Conservation (phyloP, 1,284 basidiomycete genomes). For the Chondrostereum purpureum region DNA sequence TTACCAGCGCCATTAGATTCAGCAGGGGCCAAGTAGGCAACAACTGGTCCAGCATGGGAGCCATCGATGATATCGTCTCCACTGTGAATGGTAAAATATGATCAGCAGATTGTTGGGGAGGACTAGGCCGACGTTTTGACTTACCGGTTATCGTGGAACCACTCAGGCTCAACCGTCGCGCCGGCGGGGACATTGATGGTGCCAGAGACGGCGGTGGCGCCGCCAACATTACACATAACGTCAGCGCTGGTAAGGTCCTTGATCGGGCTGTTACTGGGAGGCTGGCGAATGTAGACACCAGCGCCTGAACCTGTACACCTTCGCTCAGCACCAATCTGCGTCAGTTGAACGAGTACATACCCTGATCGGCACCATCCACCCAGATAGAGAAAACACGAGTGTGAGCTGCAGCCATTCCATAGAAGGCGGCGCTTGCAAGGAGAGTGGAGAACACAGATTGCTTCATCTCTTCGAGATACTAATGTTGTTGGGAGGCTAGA, state of each 20-base stretch:
- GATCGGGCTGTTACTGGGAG: slow-evolving; percentile 24
- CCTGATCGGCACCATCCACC: slow-evolving; percentile 27
- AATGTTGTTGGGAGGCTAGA: too few relatives aligned
- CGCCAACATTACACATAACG: slow-evolving; percentile 24
- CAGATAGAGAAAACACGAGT: slow-evolving; percentile 26
- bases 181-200: not conserved
- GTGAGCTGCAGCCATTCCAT: slow-evolving; percentile 20
- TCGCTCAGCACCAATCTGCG: slow-evolving; percentile 10
- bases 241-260: slow-evolving; percentile 23
- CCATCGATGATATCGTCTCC: slow-evolving; percentile 25
- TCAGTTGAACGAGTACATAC: slow-evolving; percentile 22
- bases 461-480: too few relatives aligned
- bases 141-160: not conserved
- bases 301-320: not conserved
- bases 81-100: not conserved
- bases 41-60: slow-evolving; percentile 26
- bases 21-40: slow-evolving; percentile 26
- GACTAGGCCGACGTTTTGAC: too few relatives aligned
- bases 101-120: not conserved
- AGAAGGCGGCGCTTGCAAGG: slow-evolving; percentile 16
- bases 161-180: slow-evolving; percentile 17
- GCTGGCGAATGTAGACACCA: slow-evolving; percentile 21
- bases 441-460: slow-evolving; percentile 6
- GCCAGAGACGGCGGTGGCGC: slow-evolving; percentile 16
- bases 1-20: slow-evolving; percentile 13